Conservation (phyloP, 306 rosid genomes). For the Myrica gale region DNA sequence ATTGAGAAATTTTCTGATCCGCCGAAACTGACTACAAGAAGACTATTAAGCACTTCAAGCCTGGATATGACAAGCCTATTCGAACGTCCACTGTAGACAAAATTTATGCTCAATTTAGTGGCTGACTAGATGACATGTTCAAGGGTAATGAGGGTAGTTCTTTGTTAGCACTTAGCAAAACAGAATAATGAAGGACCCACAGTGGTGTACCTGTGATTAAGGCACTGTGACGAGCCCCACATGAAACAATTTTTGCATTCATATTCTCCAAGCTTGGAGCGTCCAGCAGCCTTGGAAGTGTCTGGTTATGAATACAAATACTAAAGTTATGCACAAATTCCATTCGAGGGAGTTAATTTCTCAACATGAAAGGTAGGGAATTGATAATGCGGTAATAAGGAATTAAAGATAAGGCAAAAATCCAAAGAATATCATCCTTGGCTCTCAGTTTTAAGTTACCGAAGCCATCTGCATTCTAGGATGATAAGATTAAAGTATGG, state of each 20-base stretch:
- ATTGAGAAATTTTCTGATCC: background rate
- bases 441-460: background rate
- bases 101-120: background rate
- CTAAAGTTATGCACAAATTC: constrained; percentile 17
- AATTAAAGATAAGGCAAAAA: background rate
- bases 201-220: constrained; percentile 61
- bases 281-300: constrained; percentile 76
- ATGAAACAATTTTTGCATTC: constrained; percentile 63
- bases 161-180: background rate
- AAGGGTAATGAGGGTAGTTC: background rate
- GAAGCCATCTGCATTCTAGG: background rate
- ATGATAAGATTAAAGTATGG: background rate
- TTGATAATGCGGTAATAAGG: background rate
- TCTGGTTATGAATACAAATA: constrained; percentile 44
- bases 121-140: background rate
- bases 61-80: background rate
- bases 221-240: constrained; percentile 96
- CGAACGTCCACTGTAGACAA: background rate
- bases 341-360: background rate
- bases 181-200: background rate
- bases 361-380: background rate
- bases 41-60: background rate
- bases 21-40: background rate
- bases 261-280: constrained; percentile 75
- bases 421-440: background rate